Evolutionary conservation across 352 stramenopile genomes (phyloP), one percentile per base, ranked within the genome.

Genomic region (Phytophthora macrochlamydospora): DNA sequence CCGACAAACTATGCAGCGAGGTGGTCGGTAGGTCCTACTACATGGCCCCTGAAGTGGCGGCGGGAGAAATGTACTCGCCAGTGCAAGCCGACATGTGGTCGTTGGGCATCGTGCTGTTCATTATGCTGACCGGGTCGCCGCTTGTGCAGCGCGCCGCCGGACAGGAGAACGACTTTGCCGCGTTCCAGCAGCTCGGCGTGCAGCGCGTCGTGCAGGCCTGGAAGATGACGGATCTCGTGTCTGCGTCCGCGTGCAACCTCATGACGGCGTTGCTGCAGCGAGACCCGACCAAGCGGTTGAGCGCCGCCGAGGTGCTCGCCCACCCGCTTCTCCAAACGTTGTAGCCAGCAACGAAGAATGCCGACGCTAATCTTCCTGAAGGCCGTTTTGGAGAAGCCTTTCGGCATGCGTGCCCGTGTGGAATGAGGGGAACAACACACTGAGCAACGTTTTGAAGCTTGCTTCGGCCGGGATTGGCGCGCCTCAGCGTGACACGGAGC

Each of bases 41-140:
- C 65, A 90, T 87, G 78, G 79, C 78, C 77, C 73, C 2, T 24
- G 81, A 90, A 64, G 79, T 88, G 2, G 68, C 82, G 7, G 60
- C 66, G 11, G 44, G 57, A 14, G 31, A 50, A 0, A 35, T 38
- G 29, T 89, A 89, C 71, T 72, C 86, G 40, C 79, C 78, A 0
- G 60, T 62, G 11, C 77, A 68, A 3, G 81, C 81, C n/a, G 84
- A 92, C 33, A 72, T 90, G 56, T 91, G 81, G 84, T 90, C 84
- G 18, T 70, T 92, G 1, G 81, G 84, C 5, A 67, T 89, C 30
- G 66, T 92, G 43, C 59, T 92, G 5, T 92, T 90, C 71, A 81
- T 90, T 45, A 85, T 92, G 78, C 54, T 92, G 6, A 88, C 79
- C 3, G 84, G 84, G 0, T 84, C 81, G 7, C 81, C 80, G 11